Evolutionary conservation across 306 rosid genomes (phyloP).

Genomic region (Canavalia gladiata): DNA sequence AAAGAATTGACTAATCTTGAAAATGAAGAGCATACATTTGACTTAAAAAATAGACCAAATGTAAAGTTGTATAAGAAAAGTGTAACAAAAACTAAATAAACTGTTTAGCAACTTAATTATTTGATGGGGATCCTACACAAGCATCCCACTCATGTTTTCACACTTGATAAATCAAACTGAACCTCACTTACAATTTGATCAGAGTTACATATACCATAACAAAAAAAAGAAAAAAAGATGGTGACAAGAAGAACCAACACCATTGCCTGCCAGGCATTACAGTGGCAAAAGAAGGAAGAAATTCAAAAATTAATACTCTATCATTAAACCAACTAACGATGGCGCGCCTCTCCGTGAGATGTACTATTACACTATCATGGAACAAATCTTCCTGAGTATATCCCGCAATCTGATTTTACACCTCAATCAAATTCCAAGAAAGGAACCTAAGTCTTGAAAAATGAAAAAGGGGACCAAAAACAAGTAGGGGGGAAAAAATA

Average conservation of each 20-base stretch:
- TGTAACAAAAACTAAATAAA: slow-evolving; percentile 55
- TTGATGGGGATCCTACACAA: slow-evolving; percentile 67
- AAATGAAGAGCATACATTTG: slow-evolving; percentile 34
- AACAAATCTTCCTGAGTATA: slow-evolving; percentile 75
- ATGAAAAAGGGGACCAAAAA: slow-evolving; percentile 41
- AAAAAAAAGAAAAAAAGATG: slow-evolving; percentile 35
- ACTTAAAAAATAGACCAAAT: slow-evolving; percentile 39
- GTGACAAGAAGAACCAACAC: slow-evolving; percentile 64
- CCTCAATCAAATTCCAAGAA: slow-evolving; percentile 87
- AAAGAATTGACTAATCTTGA: slow-evolving; percentile 48
- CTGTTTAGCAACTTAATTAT: slow-evolving; percentile 64
- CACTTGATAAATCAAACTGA: slow-evolving; percentile 70
- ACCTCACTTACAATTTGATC: slow-evolving; percentile 70
- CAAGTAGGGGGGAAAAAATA: slow-evolving; percentile 39
- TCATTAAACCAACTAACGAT: slow-evolving; percentile 60
- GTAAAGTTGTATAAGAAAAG: slow-evolving; percentile 49
- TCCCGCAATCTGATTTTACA: slow-evolving; percentile 88
- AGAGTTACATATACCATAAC: slow-evolving; percentile 62
- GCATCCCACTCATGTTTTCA: slow-evolving; percentile 72
- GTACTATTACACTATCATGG: slow-evolving; percentile 68
- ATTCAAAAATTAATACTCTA: slow-evolving; percentile 59
- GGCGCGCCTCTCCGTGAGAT: slow-evolving; percentile 58
- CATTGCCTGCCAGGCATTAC: slow-evolving; percentile 70
- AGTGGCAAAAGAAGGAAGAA: slow-evolving; percentile 56
- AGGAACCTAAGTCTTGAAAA: slow-evolving; percentile 66